Evolutionary conservation across 1,284 basidiomycete species (phyloP), one percentile per base, ranked within the genome.

Genomic region (Cystobasidium sp.): DNA sequence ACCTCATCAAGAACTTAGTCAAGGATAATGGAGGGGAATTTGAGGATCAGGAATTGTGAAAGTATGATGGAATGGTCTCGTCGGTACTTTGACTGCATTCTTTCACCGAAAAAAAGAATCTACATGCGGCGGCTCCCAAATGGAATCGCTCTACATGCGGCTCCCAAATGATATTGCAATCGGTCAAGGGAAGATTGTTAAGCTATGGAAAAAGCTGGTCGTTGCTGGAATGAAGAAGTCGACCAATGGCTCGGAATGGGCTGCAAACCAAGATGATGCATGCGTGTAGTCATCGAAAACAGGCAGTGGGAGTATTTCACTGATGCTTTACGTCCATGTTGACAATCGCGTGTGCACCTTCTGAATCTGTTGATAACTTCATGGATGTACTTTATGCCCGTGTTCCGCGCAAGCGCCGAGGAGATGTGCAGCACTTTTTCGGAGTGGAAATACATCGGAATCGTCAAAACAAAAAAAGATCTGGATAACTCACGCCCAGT

Each of bases 311-410:
- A 52, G 22, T 12, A 46, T 65, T 37, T 12, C 75, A 37, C 74
- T 78, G 22, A 1, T 81, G 81, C 44, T 79, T 24, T 70, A 68
- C 16, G 63, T 79, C 5, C 77, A 79, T 65, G 76, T 78, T 20
- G 78, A 78, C 56, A 62, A 79, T 55, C 41, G 77, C 24, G 63
- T 62, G 6, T 55, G n/a, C n/a, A n/a, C n/a, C n/a, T n/a, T n/a
- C n/a, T 76, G 91, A 91, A 14, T 83, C 89, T 74, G 76, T 84
- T 0, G 84, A 82, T 1, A 79, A 88, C 1, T 82, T 91, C 16
- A 72, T 86, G 69, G 52, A 72, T 10, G 90, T 91, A 52, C 79
- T 93, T 66, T 86, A 89, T 64, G 88, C 88, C 0, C 92, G 92
- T 6, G 84, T 94, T 9, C 91, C 92, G 0, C 83, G 86, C 10